Evolutionary conservation across 2,329 filamentous ascomycete genomes (phyloP), one percentile per base, ranked within the genome.

Genomic region (Tricladium varicosporioides): DNA sequence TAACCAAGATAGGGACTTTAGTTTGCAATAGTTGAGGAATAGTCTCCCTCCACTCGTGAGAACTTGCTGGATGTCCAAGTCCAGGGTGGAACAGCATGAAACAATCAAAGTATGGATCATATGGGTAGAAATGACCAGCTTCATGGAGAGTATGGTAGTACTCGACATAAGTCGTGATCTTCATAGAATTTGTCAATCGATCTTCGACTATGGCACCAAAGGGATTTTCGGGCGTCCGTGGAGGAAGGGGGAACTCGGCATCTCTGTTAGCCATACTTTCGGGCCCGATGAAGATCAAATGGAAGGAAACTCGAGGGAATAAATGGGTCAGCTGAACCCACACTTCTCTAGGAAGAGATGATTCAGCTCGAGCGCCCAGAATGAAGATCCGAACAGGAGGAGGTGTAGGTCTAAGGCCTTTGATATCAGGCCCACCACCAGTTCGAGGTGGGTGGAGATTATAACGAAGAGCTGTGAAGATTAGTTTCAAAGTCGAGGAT

Each of bases 61-160:
- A 90, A 69, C 88, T 93, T 13, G 92, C 91, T 0, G 95, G 92
- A 72, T 99, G 94, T 11, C 94, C 95, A 15, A 99, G 82, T 8
- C 95, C 95, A 0, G 95, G 95, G 70, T 99, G 95, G 80, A 97
- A 99, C 51, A 97, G 82, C 68, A 99, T 86, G 70, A 99, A 96
- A 73, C 90, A 94, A 78, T 99, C 94, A 73, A 99, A 96, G 76
- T 99, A 99, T 0, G 94, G 94, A 71, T 99, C 94, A 71, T 95
- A 97, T 0, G 95, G 94, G 57, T 89, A 85, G 76, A 97, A 99
- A 70, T 92, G 83, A 48, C 91, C 88, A 0, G 93, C 89, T 71
- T 92, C 85, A 76, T 99, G 93, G 65, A 99, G 84, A 2, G 91
- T 97, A 74, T 99, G 93, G 77, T 95, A 99, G 76, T 99, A 97